These are phyloP conservation scores for Penicillium fimorum DNA, from an alignment of 495 filamentous ascomycete species.

Conservation along the genomic window DNA sequence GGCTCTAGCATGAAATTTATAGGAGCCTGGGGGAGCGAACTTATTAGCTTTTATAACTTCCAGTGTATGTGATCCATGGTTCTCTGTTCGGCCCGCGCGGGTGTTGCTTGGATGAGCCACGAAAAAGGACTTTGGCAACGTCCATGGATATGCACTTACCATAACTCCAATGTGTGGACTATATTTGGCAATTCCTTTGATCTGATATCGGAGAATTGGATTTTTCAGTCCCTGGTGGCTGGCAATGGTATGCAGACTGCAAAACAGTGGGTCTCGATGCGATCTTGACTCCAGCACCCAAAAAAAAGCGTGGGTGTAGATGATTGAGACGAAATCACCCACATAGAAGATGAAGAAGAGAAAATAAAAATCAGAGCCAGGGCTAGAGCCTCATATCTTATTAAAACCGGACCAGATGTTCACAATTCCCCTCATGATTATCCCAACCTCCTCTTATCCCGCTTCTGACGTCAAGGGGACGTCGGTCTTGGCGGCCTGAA, in stretches of 20 bases:
- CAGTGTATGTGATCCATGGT: constrained; percentile 3
- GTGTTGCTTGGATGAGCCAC: not conserved
- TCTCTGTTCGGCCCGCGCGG: constrained; percentile 6
- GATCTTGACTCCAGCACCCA: not conserved
- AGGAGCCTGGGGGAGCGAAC: constrained; percentile 16
- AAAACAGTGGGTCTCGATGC: constrained; percentile 9
- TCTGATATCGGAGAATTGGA: not conserved
- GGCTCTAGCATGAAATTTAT: constrained; percentile 19
- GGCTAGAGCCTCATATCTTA: constrained; percentile 9
- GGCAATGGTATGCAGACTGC: constrained; percentile 8
- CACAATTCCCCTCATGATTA: constrained; percentile 2
- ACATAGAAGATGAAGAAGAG: not conserved
- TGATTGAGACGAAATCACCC: constrained; percentile 2
- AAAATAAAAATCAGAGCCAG: not conserved
- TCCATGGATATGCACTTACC: not conserved
- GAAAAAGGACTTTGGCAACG: not conserved
- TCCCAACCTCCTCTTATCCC: constrained; percentile 18
- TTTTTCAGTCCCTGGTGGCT: not conserved
- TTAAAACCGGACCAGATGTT: not conserved
- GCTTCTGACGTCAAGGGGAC: constrained; percentile 33
- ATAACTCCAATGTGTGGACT: not conserved
- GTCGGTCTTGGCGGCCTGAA: constrained; percentile 21
- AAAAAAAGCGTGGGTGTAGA: not conserved
- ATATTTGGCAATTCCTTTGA: not conserved
- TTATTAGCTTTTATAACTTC: constrained; percentile 5